Percentiles rank a stretch among this genome's conserved stretches.
phyloP scores from a whole-genome alignment of 2,329 filamentous ascomycete genomes.

The Ceratocystis eucalypticola region DNA sequence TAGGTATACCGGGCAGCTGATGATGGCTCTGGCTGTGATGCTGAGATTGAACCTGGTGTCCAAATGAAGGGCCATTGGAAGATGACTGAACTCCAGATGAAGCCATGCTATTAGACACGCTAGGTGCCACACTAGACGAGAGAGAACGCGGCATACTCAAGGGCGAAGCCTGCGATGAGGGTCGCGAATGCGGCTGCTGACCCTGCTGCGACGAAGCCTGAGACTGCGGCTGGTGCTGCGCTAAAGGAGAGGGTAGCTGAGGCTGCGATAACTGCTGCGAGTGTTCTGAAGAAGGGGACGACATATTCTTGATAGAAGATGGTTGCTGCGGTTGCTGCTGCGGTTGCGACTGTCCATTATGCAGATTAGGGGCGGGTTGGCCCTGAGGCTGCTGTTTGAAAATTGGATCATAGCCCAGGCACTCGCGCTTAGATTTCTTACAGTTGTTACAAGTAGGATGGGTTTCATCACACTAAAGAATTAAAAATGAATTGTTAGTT shows the following conservation, averaged over 20 bases:
- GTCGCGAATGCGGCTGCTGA: conserved; percentile 3
- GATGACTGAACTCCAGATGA: conserved; percentile 8
- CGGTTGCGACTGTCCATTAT: conserved; percentile 10
- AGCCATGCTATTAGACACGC: not conserved
- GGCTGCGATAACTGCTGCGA: conserved; percentile 5
- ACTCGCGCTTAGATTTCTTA: conserved; percentile 78
- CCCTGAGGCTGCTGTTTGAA: conserved; percentile 55
- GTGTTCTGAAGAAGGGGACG: conserved; percentile 13
- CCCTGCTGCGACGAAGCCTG: conserved; percentile 4
- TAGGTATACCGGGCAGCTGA: conserved; percentile 14
- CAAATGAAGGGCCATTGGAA: not conserved
- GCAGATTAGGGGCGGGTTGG: conserved; percentile 14
- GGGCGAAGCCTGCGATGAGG: conserved; percentile 14
- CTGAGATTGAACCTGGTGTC: conserved; percentile 1
- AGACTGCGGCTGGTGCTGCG: not conserved
- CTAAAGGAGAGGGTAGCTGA: conserved; percentile 1
- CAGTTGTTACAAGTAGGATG: conserved; percentile 87
- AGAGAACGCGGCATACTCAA: conserved; percentile 1
- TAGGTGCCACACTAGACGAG: not conserved
- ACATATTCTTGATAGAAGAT: not conserved
- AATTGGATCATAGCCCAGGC: conserved; percentile 73
- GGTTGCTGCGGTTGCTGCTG: conserved; percentile 5
- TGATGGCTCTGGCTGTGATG: not conserved
- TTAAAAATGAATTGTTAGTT: conserved; percentile 21
- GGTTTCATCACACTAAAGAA: conserved; percentile 76